Evolutionary conservation across 176 grass and related monocot genomes (phyloP), one percentile per base, ranked within the genome.

Genomic region (Panicum miliaceum): DNA sequence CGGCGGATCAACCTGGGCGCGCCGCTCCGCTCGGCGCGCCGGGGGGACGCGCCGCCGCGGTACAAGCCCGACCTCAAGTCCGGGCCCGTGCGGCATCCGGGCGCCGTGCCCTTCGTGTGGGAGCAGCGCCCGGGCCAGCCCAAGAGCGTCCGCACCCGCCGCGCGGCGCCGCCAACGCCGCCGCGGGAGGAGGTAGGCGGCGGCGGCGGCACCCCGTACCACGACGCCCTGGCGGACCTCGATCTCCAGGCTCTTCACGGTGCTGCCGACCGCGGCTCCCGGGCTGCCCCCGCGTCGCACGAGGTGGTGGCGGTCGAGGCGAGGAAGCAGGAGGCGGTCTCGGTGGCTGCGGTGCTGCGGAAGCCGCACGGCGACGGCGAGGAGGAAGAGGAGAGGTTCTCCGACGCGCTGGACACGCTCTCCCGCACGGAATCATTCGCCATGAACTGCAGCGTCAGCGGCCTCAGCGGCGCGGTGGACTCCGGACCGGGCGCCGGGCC

Each of bases 371-470:
- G 65, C 13, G 81, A 11, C 52, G 79, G 73, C 4, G 88, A 90
- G 15, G 92, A 93, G 0, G 96, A 98, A 2, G 91, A 98, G 0
- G 97, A 99, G 25, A 47, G 81, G n/a, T 99, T 96, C 89, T 94
- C 93, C 16, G 97, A 99, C 84, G 97, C 93, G 52, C 91, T 89
- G 26, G 97, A 99, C 76, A 91, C 93, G 57, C 89, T 99, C 53
- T 96, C 97, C 3, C 86, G 91, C 19, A 77, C 91, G 0, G 93
- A 92, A 47, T 99, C 97, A 34, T 89, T 91, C 61, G 80, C 94
- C 81, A 92, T 99, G 88, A 99, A 96, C 81, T 99, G 97, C 90
- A 99, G 93, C 52, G 81, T 96, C 47, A 99, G 97, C 40, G 97
- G 97, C 77, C 85, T 99, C 26, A 99, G 93, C 58, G 97, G 89